Percentiles rank a stretch among this genome's conserved stretches.
phyloP scores from a whole-genome alignment of 805 yeast genomes.

The Starmerella sp. region DNA sequence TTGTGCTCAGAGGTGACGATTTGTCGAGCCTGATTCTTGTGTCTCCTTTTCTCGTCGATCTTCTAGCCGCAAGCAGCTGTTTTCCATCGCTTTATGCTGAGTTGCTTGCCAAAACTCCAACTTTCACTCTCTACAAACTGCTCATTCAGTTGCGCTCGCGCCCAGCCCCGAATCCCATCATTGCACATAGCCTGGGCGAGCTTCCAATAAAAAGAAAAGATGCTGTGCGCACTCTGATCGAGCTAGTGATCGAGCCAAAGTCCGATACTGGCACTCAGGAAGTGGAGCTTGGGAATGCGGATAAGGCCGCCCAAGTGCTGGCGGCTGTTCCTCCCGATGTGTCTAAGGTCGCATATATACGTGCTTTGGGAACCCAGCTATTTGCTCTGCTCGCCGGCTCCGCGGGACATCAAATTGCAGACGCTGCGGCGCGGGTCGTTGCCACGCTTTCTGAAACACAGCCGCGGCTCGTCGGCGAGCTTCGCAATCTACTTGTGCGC shows the following conservation, averaged over 20 bases:
- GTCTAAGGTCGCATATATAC: slow-evolving; percentile 41
- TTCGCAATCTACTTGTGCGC: slow-evolving; percentile 12
- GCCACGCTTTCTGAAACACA: slow-evolving; percentile 2
- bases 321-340: slow-evolving; percentile 49
- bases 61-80: slow-evolving; percentile 12
- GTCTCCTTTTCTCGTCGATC: slow-evolving; percentile 14
- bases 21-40: slow-evolving; percentile 29
- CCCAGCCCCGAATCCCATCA: slow-evolving; percentile 36
- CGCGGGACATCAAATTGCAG: neutral
- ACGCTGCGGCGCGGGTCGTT: slow-evolving; percentile 7
- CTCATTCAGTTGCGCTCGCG: slow-evolving; percentile 49
- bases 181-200: slow-evolving; percentile 41
- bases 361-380: slow-evolving; percentile 51
- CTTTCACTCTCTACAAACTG: slow-evolving; percentile 53
- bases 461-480: slow-evolving; percentile 16
- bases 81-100: neutral
- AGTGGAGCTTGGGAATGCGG: slow-evolving; percentile 51
- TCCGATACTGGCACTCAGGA: slow-evolving; percentile 44
- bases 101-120: slow-evolving; percentile 30
- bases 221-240: slow-evolving; percentile 67
- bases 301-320: slow-evolving; percentile 54
- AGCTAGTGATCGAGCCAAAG: slow-evolving; percentile 64
- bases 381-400: slow-evolving; percentile 39
- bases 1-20: slow-evolving; percentile 19
- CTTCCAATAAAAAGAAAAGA: slow-evolving; percentile 48